phyloP scores from a whole-genome alignment of 306 rosid genomes.

The Prunus davidiana region DNA sequence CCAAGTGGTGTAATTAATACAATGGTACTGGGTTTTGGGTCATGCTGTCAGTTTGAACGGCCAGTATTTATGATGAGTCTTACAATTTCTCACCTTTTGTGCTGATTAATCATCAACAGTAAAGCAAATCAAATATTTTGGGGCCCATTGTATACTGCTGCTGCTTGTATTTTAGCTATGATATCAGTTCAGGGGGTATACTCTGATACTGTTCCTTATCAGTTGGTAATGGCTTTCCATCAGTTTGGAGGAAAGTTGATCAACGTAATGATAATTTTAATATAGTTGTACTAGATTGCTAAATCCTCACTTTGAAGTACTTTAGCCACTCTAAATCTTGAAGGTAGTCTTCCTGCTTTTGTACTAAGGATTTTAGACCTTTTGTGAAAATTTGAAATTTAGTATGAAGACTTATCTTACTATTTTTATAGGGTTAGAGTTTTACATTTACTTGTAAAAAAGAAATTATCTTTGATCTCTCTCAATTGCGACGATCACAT shows the following conservation, averaged over 20 bases:
- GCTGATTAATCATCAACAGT: not conserved
- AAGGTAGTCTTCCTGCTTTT: not conserved
- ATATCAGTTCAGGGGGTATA: not conserved
- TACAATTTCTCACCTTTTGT: not conserved
- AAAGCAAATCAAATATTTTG: not conserved
- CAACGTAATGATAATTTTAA: not conserved
- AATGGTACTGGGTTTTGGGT: not conserved
- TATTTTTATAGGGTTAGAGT: not conserved
- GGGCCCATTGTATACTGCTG: slow-evolving; percentile 1
- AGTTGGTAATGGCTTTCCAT: not conserved
- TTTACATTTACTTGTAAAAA: not conserved
- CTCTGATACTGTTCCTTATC: not conserved
- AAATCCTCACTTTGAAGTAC: not conserved
- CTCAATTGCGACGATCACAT: not conserved
- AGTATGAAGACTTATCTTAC: not conserved
- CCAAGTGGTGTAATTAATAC: not conserved
- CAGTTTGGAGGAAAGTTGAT: not conserved
- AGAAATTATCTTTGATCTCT: not conserved
- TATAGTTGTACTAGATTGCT: not conserved
- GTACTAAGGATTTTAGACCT: not conserved
- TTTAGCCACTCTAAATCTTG: not conserved
- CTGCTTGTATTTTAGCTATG: not conserved
- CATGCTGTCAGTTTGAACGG: slow-evolving; percentile 1
- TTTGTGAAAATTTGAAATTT: not conserved
- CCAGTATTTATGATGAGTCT: not conserved